Conservation (phyloP, 1,139 yeast species). For the Hansenula anomala region DNA sequence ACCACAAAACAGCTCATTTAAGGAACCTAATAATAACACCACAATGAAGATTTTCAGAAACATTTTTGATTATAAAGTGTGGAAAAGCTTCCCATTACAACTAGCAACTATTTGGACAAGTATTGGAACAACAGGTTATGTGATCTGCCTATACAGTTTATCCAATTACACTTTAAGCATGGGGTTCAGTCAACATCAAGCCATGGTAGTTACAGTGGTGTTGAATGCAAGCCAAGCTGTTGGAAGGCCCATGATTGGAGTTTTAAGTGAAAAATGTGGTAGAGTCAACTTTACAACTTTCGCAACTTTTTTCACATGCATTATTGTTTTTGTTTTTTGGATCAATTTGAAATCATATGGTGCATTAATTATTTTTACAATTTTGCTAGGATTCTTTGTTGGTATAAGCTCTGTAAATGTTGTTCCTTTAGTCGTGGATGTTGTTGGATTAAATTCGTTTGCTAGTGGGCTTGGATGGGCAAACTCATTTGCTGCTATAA, state of each 20-base stretch:
- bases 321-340: constrained; percentile 44
- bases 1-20: constrained; percentile 30
- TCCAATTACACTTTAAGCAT: constrained; percentile 46
- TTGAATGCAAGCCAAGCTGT: constrained; percentile 48
- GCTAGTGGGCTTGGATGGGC: constrained; percentile 30
- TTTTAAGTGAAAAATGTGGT: constrained; percentile 42
- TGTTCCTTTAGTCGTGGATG: constrained; percentile 50
- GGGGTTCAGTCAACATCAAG: constrained; percentile 42
- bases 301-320: constrained; percentile 29
- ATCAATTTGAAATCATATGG: constrained; percentile 44
- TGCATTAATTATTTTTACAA: constrained; percentile 40
- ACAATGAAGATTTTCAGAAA: constrained; percentile 22
- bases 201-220: constrained; percentile 45
- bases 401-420: constrained; percentile 55
- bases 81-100: constrained; percentile 27
- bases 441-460: constrained; percentile 30
- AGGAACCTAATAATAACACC: constrained; percentile 29
- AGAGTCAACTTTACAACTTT: constrained; percentile 37
- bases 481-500: constrained; percentile 26
- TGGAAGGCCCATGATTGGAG: constrained; percentile 51
- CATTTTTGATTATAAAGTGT: constrained; percentile 20
- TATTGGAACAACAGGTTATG: constrained; percentile 35
- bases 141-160: constrained; percentile 44
- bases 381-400: constrained; percentile 41
- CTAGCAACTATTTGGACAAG: constrained; percentile 37